Evolutionary conservation across 345 rosid genomes (phyloP).

Genomic region (Brassica napus): DNA sequence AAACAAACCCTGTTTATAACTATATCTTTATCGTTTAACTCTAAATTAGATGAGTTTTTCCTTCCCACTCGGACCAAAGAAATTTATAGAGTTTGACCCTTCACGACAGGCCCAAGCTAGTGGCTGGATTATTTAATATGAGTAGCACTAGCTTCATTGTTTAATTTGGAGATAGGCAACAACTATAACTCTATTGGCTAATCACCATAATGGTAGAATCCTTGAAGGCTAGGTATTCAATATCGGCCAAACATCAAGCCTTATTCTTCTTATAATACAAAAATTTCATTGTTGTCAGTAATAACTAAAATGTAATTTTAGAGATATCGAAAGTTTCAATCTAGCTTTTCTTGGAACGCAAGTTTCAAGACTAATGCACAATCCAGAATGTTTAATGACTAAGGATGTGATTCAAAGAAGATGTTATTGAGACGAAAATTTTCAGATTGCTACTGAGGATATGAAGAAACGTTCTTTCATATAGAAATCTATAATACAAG

Average conservation of each 20-base stretch:
- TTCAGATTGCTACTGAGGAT: background rate
- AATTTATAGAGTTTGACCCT: slow-evolving; percentile 4
- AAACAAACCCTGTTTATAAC: background rate
- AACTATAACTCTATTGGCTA: slow-evolving; percentile 9
- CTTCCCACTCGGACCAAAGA: background rate
- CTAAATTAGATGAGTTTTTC: background rate
- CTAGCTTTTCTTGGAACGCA: background rate
- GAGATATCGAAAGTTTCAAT: background rate
- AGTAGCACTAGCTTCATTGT: slow-evolving; percentile 21
- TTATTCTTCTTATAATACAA: background rate
- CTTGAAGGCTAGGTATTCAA: slow-evolving; percentile 10
- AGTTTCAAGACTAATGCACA: background rate
- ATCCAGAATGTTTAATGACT: background rate
- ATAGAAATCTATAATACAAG: background rate
- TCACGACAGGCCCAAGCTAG: slow-evolving; percentile 1
- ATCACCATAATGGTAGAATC: slow-evolving; percentile 17
- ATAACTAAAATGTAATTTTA: background rate
- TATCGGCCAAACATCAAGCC: background rate
- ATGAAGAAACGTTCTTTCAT: background rate
- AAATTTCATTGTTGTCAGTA: background rate
- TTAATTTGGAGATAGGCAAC: background rate
- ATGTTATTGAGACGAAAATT: background rate
- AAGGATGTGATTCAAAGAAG: background rate
- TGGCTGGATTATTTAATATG: slow-evolving; percentile 38
- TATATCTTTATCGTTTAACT: background rate